Evolutionary conservation across 257 asterid genomes (phyloP).

Genomic region (Petunia axillaris): DNA sequence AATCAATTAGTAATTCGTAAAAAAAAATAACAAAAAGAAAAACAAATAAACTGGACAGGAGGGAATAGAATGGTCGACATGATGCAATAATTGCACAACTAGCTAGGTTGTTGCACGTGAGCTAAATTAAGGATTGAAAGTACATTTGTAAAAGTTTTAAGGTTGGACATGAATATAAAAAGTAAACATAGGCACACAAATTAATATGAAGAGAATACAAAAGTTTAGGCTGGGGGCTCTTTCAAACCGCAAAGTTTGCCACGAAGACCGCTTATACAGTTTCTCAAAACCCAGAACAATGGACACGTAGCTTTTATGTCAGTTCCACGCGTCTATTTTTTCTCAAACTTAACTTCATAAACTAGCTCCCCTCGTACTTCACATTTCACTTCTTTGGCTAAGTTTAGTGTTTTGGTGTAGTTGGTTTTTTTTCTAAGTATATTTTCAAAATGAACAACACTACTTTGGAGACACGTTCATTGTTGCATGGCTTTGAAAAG

Average conservation of each 20-base stretch:
- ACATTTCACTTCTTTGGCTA: neutral
- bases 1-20: too few relatives aligned
- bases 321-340: neutral
- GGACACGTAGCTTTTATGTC: neutral
- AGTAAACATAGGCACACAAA: neutral
- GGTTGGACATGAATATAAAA: neutral
- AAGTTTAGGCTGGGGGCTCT: neutral
- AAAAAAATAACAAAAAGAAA: too few relatives aligned
- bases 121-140: too few relatives aligned
- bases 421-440: too few relatives aligned
- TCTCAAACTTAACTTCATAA: neutral
- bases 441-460: conserved; percentile 46
- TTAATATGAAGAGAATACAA: neutral
- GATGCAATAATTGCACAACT: too few relatives aligned
- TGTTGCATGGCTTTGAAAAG: conserved; percentile 58
- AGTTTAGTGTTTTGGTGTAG: neutral
- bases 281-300: neutral
- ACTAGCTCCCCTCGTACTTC: neutral
- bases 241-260: conserved; percentile 15
- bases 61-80: too few relatives aligned
- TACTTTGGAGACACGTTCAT: conserved; percentile 65
- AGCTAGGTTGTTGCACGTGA: too few relatives aligned
- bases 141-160: too few relatives aligned
- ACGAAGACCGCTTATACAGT: conserved; percentile 6
- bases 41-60: too few relatives aligned